Evolutionary conservation across 1,284 basidiomycete genomes (phyloP), one percentile per base, ranked within the genome.

Genomic region (Rhodotorula sp.): DNA sequence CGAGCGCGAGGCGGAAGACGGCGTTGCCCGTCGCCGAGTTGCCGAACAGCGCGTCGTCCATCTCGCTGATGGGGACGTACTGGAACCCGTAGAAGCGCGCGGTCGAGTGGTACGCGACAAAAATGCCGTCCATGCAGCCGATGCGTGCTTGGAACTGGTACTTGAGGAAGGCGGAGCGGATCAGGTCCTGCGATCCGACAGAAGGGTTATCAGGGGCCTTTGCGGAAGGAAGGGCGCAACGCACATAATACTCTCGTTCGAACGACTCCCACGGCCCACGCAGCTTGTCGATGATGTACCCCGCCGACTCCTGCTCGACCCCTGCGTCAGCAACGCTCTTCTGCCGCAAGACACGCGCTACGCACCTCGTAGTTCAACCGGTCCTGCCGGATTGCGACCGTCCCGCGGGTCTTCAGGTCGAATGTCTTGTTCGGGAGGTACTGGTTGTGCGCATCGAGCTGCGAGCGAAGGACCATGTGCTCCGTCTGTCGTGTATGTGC

Each of bases 141-240:
- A 99, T 98, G 10, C 96, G 89, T 0, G 88, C 95, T 85, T 99
- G 96, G 84, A 98, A 92, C 89, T 88, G 91, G 82, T 96, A 99
- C 84, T 98, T 98, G 69, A 99, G 85, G 83, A 98, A 96, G 0
- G 94, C 94, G 7, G 92, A 90, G 9, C 96, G 88, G 70, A 95
- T 89, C 70, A 99, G 87, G 79, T 99, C 96, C 74, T 75, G 69
- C 27, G 27, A 22, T 6, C 15, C 22, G 13, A n/a, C 12, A 17
- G 13, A 15, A 13, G 19, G 6, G 22, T 34, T 44, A 46, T 65
- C 32, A 68, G 55, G 54, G 21, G 1, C n/a, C 12, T 15, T 25
- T 21, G 29, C 3, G 53, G 27, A 32, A 37, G 41, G 25, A 13
- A 41, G 53, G 48, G 29, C 9, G 25, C 21, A 48, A 64, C 74